A percentile compares a stretch with the other conserved stretches of the same genome.
Evolutionary conservation across 495 filamentous ascomycete species (phyloP).

Genomic region (Aspergillus sclerotioniger): DNA sequence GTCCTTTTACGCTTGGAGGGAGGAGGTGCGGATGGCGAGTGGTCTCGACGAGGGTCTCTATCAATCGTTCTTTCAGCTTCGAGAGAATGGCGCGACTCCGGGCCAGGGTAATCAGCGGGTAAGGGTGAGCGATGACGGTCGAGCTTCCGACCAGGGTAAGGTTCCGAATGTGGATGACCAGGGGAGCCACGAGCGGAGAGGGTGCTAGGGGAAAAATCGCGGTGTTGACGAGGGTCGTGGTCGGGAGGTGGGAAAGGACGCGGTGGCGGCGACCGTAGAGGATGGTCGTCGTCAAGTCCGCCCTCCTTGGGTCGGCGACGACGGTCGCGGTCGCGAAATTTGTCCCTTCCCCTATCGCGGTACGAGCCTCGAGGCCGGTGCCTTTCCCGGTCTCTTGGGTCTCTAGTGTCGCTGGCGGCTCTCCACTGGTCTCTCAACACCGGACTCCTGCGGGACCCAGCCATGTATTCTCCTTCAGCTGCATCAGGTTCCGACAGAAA

Average conservation of each 20-base stretch:
- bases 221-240: constrained; percentile 28
- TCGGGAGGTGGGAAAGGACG: constrained; percentile 32
- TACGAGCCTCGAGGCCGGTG: constrained; percentile 41
- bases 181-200: constrained; percentile 34
- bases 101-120: constrained; percentile 16
- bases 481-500: constrained; percentile 38
- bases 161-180: constrained; percentile 20
- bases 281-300: constrained; percentile 24
- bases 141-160: constrained; percentile 11
- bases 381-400: constrained; percentile 37
- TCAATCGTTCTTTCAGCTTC: constrained; percentile 16
- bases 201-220: constrained; percentile 32
- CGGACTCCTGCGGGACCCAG: constrained; percentile 57
- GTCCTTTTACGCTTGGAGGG: constrained; percentile 44
- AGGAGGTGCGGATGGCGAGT: constrained; percentile 33
- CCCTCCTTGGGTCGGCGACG: constrained; percentile 30
- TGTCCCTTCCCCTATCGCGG: constrained; percentile 37
- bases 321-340: constrained; percentile 36
- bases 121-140: constrained; percentile 21
- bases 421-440: constrained; percentile 58
- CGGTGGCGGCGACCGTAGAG: constrained; percentile 37
- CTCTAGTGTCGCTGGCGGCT: constrained; percentile 42
- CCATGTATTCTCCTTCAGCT: constrained; percentile 48
- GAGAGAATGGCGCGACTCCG: constrained; percentile 6
- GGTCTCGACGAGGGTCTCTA: constrained; percentile 32